phyloP scores from a whole-genome alignment of 768 basidiomycete genomes.

The Lactarius tabidus region DNA sequence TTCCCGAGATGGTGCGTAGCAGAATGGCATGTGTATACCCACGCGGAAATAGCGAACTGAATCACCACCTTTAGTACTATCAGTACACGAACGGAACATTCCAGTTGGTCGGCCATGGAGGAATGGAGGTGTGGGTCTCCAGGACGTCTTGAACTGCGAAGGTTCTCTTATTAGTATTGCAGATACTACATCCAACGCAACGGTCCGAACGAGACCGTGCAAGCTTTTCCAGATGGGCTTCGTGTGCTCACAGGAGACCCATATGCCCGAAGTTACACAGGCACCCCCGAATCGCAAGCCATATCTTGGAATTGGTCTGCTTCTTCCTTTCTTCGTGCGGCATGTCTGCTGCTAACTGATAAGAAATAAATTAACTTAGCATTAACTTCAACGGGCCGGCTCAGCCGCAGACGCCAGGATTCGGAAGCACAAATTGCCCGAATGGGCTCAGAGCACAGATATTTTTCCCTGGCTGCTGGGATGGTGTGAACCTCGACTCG shows the following conservation, averaged over 20 bases:
- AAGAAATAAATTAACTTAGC: background rate
- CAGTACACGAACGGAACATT: constrained; percentile 13
- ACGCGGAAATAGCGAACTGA: background rate
- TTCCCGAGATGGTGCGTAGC: constrained; percentile 16
- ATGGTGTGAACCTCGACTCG: constrained; percentile 38
- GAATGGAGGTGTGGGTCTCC: constrained; percentile 23
- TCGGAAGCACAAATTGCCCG: constrained; percentile 28
- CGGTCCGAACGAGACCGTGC: background rate
- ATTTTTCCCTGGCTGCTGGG: constrained; percentile 37
- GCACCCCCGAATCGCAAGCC: constrained; percentile 22
- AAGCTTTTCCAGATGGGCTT: constrained; percentile 26
- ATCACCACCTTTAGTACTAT: constrained; percentile 19
- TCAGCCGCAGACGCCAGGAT: constrained; percentile 9
- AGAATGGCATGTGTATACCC: background rate
- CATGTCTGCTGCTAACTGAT: background rate
- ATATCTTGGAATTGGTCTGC: constrained; percentile 28
- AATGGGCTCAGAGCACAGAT: constrained; percentile 32
- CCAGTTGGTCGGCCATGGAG: constrained; percentile 15
- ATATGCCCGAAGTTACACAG: constrained; percentile 29
- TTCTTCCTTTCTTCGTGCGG: background rate
- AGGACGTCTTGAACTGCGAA: background rate
- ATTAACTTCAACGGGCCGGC: constrained; percentile 2
- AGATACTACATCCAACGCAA: constrained; percentile 21
- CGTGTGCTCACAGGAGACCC: constrained; percentile 30
- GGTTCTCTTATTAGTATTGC: background rate